phyloP scores from a whole-genome alignment of 23 red algal species.

The Gracilariopsis chorda region DNA sequence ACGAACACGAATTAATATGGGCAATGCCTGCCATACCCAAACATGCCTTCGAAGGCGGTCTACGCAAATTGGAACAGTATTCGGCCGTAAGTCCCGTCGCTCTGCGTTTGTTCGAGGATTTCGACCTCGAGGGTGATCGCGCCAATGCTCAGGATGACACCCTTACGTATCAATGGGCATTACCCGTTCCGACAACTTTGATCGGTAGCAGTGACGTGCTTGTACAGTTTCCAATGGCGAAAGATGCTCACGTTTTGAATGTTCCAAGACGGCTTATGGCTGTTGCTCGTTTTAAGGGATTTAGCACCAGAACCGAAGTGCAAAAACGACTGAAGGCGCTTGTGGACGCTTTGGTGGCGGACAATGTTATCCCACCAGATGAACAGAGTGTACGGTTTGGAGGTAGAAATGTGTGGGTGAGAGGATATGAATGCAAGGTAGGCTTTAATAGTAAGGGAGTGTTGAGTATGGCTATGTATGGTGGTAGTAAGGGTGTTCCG shows the following conservation, averaged over 20 bases:
- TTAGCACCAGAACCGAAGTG: background rate
- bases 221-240: background rate
- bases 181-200: slow-evolving; percentile 7
- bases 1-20: slow-evolving; percentile 23
- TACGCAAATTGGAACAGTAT: slow-evolving; percentile 22
- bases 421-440: slow-evolving; percentile 29
- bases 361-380: background rate
- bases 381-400: background rate
- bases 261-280: background rate
- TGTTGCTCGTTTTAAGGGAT: background rate
- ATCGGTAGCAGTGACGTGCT: background rate
- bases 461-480: slow-evolving; percentile 47
- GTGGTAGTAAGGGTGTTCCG: slow-evolving; percentile 9
- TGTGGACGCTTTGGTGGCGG: background rate
- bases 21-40: slow-evolving; percentile 11
- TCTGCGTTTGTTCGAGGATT: background rate
- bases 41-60: slow-evolving; percentile 25
- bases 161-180: slow-evolving; percentile 24
- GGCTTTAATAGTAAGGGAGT: slow-evolving; percentile 47
- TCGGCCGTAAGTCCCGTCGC: slow-evolving; percentile 7
- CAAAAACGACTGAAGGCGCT: background rate
- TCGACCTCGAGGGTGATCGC: no score
- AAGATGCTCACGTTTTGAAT: background rate
- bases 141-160: background rate
- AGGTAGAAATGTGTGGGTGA: slow-evolving; percentile 17